Evolutionary conservation across 2,329 filamentous ascomycete species (phyloP).

Genomic region (Stemphylium beticola): DNA sequence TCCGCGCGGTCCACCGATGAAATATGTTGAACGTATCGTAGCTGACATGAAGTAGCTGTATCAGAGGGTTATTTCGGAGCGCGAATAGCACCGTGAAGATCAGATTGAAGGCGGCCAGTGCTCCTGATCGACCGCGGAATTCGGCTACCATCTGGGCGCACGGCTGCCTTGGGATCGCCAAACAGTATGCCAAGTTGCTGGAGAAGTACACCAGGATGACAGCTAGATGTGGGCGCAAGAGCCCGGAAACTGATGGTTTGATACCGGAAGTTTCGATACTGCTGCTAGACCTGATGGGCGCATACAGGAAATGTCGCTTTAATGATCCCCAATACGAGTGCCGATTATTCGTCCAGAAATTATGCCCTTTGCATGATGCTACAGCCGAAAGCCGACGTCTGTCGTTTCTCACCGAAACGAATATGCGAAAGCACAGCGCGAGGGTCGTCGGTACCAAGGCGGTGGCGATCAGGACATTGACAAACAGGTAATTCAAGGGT

Average conservation of each 20-base stretch:
- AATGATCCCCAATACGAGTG: constrained; percentile 28
- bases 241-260: constrained; percentile 28
- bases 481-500: constrained; percentile 49
- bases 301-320: constrained; percentile 50
- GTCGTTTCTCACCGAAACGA: constrained; percentile 11
- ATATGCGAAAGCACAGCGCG: constrained; percentile 11
- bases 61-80: constrained; percentile 76
- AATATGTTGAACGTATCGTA: constrained; percentile 81
- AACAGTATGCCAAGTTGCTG: constrained; percentile 50
- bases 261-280: constrained; percentile 31
- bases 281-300: constrained; percentile 46
- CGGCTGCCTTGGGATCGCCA: constrained; percentile 64
- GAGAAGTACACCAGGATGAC: constrained; percentile 50
- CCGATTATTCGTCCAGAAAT: constrained; percentile 20
- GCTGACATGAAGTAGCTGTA: constrained; percentile 69
- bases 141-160: constrained; percentile 70
- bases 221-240: constrained; percentile 45
- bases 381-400: constrained; percentile 15
- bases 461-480: constrained; percentile 20
- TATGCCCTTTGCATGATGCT: constrained; percentile 11
- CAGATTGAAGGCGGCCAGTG: constrained; percentile 77
- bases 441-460: constrained; percentile 10
- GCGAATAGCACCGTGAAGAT: constrained; percentile 73
- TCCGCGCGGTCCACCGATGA: constrained; percentile 77
- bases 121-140: constrained; percentile 68